Evolutionary conservation across 352 stramenopile species (phyloP), one percentile per base, ranked within the genome.

Genomic region (Phytopythium vexans): DNA sequence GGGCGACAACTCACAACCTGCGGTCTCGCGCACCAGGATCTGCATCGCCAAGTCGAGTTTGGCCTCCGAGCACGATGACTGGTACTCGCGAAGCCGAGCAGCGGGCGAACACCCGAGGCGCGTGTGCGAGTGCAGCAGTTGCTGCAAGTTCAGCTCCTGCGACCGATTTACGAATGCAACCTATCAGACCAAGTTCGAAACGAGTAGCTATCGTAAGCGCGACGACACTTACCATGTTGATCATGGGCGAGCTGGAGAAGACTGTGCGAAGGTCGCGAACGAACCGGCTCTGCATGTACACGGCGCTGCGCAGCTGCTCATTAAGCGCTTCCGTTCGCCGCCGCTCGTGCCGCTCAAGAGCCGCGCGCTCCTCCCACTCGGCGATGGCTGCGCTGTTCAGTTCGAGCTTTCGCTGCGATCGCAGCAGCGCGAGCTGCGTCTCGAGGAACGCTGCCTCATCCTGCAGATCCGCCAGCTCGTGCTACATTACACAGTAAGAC

Each of bases 51-150:
- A 60, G 15, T 79, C 63, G 8, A 82, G 37, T 44, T 79, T 82
- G 0, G 58, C 46, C 41, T 60, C 54, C 2, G 54, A 56, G 27
- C 63, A 68, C 16, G 72, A 43, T 3, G 46, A 34, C 50, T 67
- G 60, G 8, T 65, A 61, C 43, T 82, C 72, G 7, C 66, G 68
- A 35, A 55, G 38, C 14, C 68, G 68, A n/a, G 60, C 60, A 4
- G 61, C 42, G 1, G 58, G 54, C 7, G 66, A 60, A 12, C 49
- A 58, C 2, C 68, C 61, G 9, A 82, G 61, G 21, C 60, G 57
- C 8, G 64, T 70, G 64, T 77, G 75, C 41, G 56, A 68, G 62
- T 83, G 72, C 31, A 83, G 59, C 16, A 72, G 56, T 33, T 72
- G 54, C 12, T 54, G 67, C 61, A 77, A 60, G 56, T 77, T 74